Conservation (phyloP, 208 protist species). For the Acanthamoeba royreba region DNA sequence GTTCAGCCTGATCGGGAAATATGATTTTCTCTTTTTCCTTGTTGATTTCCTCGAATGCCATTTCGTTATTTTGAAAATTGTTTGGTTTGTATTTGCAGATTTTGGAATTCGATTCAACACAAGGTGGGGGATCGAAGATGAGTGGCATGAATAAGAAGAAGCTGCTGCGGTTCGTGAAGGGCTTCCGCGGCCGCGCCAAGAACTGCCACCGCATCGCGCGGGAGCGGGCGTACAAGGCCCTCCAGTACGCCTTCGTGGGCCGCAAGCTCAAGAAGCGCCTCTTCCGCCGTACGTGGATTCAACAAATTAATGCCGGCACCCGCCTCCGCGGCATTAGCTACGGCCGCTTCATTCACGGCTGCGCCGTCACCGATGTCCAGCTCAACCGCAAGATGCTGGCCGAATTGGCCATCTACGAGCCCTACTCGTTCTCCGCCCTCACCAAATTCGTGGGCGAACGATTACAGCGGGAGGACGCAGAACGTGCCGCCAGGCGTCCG, state of each 20-base stretch:
- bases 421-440: constrained; percentile 2
- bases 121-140: not conserved
- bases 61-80: no score
- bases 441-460: constrained; percentile 16
- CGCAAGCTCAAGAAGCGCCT: constrained; percentile 9
- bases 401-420: constrained; percentile 39
- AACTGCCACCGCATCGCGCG: not conserved
- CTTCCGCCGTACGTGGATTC: constrained; percentile 2
- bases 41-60: no score
- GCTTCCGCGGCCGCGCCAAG: constrained; percentile 27
- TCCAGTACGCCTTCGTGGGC: constrained; percentile 7
- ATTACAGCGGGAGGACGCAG: not conserved
- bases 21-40: no score
- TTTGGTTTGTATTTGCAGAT: no score
- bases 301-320: constrained; percentile 12
- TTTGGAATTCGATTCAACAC: no score
- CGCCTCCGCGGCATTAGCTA: not conserved
- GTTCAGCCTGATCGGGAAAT: no score
- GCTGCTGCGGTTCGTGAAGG: constrained; percentile 12
- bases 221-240: constrained; percentile 22
- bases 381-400: constrained; percentile 28
- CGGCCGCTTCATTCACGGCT: constrained; percentile 1
- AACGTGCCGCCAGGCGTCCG: no score
- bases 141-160: constrained; percentile 45
- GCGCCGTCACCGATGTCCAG: not conserved